Evolutionary conservation across 805 yeast genomes (phyloP), one percentile per base, ranked within the genome.

Genomic region (Teunomyces aglyptinius): DNA sequence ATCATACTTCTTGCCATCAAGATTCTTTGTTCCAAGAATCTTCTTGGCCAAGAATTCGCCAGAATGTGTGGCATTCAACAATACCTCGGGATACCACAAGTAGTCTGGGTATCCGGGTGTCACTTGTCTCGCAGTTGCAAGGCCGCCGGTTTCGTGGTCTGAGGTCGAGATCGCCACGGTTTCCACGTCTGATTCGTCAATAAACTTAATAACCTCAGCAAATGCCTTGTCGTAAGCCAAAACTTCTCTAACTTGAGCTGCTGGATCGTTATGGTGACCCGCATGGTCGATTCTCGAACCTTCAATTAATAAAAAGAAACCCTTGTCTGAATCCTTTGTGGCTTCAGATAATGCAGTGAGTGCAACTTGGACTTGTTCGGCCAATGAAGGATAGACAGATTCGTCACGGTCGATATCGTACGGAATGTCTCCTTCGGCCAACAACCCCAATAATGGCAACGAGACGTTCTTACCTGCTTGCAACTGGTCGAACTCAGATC

Each of bases 111-210:
- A 89, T 1, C 62, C 61, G 3, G 73, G 63, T 4, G 81, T 60
- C 32, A 86, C 65, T 71, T 91, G 97, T 67, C 91, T 81, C 0
- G 96, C 89, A 39, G 88, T 79, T n/a, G 86, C 86, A 52, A 91
- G 75, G 0, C 97, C 98, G 51, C 98, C 98, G 20, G 97, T 91
- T 64, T 91, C 98, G 70, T 91, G 98, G 64, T 91, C 97, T 19
- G 95, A 85, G 2, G 96, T 89, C 20, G 92, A 82, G 35, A 91
- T 73, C 34, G 89, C 77, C 38, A 86, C 72, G 2, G 96, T 89
- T 55, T 89, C 96, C 10, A 78, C 82, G 43, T 86, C 89, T 2
- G 86, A 59, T 6, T 73, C 61, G 54, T 85, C 82, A 32, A 85
- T 87, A 62, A 81, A 89, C 35, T 86, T 81, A 44, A 80, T 66